Percentiles rank a stretch among this genome's conserved stretches.
These are phyloP conservation scores for Coniferiporia weirii DNA, from an alignment of 1,284 basidiomycete species.

Conservation along the genomic window DNA sequence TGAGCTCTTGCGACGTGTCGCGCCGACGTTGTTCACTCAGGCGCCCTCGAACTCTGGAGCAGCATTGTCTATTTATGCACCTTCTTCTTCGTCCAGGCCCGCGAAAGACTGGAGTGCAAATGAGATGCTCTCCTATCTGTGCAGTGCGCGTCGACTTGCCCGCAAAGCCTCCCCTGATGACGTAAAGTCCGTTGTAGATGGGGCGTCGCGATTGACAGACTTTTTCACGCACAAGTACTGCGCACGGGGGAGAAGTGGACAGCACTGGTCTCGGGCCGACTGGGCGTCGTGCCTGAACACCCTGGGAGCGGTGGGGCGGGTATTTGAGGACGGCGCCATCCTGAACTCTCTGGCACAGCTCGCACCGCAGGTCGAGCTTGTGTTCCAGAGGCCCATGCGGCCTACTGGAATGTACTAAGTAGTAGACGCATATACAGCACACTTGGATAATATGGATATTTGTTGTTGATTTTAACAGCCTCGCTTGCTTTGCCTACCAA, in stretches of 20 bases:
- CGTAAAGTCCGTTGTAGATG: constrained; percentile 14
- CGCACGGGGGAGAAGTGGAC: constrained; percentile 47
- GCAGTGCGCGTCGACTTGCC: constrained; percentile 27
- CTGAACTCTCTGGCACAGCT: constrained; percentile 44
- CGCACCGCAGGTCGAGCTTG: constrained; percentile 39
- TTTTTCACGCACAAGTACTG: constrained; percentile 49
- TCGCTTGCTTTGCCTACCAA: no score
- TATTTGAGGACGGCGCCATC: constrained; percentile 49
- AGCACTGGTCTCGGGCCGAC: constrained; percentile 63
- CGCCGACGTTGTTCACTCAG: constrained; percentile 11
- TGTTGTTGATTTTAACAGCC: no score
- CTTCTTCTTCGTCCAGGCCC: constrained; percentile 35
- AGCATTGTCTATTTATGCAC: constrained; percentile 52
- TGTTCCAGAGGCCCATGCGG: constrained; percentile 46
- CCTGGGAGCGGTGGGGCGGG: constrained; percentile 42
- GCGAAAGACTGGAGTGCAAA: constrained; percentile 46
- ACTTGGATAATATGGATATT: no score
- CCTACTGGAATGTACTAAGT: constrained; percentile 32
- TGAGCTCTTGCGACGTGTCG: constrained; percentile 51
- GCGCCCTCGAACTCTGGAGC: constrained; percentile 33
- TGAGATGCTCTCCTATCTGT: constrained; percentile 55
- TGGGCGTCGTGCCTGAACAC: constrained; percentile 51
- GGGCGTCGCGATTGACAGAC: constrained; percentile 35
- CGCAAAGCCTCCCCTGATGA: constrained; percentile 5
- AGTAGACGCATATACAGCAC: background rate